These are phyloP conservation scores for Berkeleyomyces basicola DNA, from an alignment of 2,329 filamentous ascomycete species.

Conservation along the genomic window DNA sequence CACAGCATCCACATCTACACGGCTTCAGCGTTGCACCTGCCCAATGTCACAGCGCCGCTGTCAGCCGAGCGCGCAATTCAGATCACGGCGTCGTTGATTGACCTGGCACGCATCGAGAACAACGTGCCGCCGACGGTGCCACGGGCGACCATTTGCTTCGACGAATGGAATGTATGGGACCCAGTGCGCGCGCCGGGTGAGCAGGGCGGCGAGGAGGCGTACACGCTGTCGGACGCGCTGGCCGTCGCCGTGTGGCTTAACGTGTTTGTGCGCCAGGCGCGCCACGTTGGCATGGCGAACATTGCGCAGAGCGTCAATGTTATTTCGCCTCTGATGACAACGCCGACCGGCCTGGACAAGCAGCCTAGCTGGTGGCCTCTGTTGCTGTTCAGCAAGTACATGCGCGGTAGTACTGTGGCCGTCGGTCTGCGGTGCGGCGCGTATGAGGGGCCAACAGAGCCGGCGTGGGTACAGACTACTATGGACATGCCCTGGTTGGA, in stretches of 20 bases:
- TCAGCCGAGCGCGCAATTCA: slow-evolving; percentile 59
- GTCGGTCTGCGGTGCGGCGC: slow-evolving; percentile 45
- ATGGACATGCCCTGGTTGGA: slow-evolving; percentile 57
- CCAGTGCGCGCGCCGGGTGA: slow-evolving; percentile 54
- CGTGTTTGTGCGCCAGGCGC: slow-evolving; percentile 56
- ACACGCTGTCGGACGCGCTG: slow-evolving; percentile 59
- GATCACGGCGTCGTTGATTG: slow-evolving; percentile 50
- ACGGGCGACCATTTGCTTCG: slow-evolving; percentile 58
- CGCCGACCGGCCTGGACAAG: slow-evolving; percentile 42
- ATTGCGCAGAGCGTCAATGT: slow-evolving; percentile 67
- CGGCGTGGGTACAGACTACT: slow-evolving; percentile 45
- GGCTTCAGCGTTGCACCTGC: slow-evolving; percentile 32
- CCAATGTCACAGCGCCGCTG: slow-evolving; percentile 37
- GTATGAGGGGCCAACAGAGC: slow-evolving; percentile 51
- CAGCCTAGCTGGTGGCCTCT: slow-evolving; percentile 65
- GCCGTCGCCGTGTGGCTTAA: slow-evolving; percentile 64
- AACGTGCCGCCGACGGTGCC: slow-evolving; percentile 40
- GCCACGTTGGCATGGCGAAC: slow-evolving; percentile 59
- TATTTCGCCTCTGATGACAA: slow-evolving; percentile 62
- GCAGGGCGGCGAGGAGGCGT: slow-evolving; percentile 52
- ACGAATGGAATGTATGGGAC: slow-evolving; percentile 79
- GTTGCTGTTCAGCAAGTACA: slow-evolving; percentile 43
- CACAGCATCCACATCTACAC: slow-evolving; percentile 72
- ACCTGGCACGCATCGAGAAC: slow-evolving; percentile 57
- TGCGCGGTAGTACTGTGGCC: slow-evolving; percentile 55